Evolutionary conservation across 768 basidiomycete genomes (phyloP), one percentile per base, ranked within the genome.

Genomic region (Amanita exitialis): DNA sequence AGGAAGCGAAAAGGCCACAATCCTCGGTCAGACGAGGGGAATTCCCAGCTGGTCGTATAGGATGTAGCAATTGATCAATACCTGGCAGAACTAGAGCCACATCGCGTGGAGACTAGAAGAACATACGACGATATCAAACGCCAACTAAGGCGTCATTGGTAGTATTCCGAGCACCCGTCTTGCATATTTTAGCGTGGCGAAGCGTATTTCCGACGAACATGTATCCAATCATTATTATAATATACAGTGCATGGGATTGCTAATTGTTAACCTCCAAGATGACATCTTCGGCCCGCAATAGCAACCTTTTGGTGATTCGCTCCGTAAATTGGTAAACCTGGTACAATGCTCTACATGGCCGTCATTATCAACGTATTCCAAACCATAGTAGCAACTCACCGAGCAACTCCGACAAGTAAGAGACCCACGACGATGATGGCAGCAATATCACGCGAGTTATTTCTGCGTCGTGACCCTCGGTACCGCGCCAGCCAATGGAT

Each of bases 21-120:
- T 78, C 86, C n/a, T 72, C 71, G 10, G 66, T 75, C 41, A 69
- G 78, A 23, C 72, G 78, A 42, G 73, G 74, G 28, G 86, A 86
- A 60, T 80, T 91, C 64, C 90, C 90, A 10, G 89, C 81, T 27
- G 83, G 81, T 44, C 75, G 85, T 47, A 79, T 92, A 59, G n/a
- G 85, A 91, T 62, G 64, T 71, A 38, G 79, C 83, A 0, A 74
- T 90, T 36, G 83, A 83, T 18, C 79, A 84, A 61, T 91, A 91
- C 63, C 68, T 90, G 20, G 66, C 72, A 10, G 87, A 90, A 61
- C 64, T 91, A 57, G 77, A 83, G 57, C 68, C 80, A 21, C 70
- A 72, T 49, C 75, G 81, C 25, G 64, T 65, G 30, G 83, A 86
- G 59, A 86, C 86, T 8, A 82, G 72, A 57, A 67, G 67, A 6